Evolutionary conservation across 495 filamentous ascomycete genomes (phyloP), one percentile per base, ranked within the genome.

Genomic region (Zalerion maritima): DNA sequence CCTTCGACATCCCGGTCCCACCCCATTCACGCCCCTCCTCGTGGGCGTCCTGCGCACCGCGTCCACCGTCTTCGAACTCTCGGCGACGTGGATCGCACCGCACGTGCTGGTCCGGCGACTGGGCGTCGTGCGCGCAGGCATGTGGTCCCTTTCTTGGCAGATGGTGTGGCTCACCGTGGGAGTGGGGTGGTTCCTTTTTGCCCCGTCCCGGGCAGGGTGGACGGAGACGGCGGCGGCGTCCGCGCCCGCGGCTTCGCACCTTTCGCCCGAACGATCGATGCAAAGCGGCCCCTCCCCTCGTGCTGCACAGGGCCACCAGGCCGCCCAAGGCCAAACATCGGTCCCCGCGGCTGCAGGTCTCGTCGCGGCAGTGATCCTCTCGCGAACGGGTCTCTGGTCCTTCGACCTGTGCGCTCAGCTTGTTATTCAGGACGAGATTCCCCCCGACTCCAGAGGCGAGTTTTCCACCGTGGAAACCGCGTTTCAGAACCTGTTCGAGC

Each of bases 131-230:
- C 45, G 77, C 1, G 60, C 63, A 0, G 76, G 74, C 1, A 44
- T 78, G 5, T 80, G 76, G 78, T 69, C 64, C 27, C 31, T 71
- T 3, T 68, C 58, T 30, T 80, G 71, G 70, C 75, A 80, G 34
- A 52, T 73, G 19, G 34, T 45, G 6, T 69, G 57, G 32, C 37
- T 76, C 0, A 57, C 52, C 2, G 57, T 44, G 1, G 60, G 59
- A 0, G 39, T 57, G 6, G 40, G 40, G 0, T 54, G 61, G 21
- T 60, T 68, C 27, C 67, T 51, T 24, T 37, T 40, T 25, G 30
- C 52, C 9, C 18, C 32, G 4, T 36, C n/a, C n/a, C n/a, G n/a
- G n/a, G n/a, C 35, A 5, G 42, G 43, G 5, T 40, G n/a, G n/a
- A n/a, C n/a, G n/a, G n/a, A n/a, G n/a, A n/a, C n/a, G n/a, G n/a